phyloP scores from a whole-genome alignment of 2,329 filamentous ascomycete species.

The Pyrenophora graminea region DNA sequence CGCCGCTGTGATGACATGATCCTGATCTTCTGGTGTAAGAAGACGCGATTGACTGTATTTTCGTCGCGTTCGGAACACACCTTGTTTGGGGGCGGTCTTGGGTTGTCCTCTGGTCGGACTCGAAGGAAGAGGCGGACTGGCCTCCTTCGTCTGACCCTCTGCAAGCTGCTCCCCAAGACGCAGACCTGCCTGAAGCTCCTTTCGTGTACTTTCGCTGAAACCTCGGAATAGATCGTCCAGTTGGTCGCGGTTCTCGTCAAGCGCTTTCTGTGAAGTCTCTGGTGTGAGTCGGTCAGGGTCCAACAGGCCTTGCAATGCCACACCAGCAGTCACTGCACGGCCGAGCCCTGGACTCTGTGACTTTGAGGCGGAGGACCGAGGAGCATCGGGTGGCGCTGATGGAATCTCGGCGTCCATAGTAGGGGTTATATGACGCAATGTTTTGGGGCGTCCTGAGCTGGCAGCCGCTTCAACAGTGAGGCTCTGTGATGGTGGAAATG shows the following conservation, averaged over 20 bases:
- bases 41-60: slow-evolving; percentile 37
- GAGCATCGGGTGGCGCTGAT: slow-evolving; percentile 37
- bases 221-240: slow-evolving; percentile 47
- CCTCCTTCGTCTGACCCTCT: slow-evolving; percentile 21
- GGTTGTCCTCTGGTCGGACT: slow-evolving; percentile 23
- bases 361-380: slow-evolving; percentile 25
- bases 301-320: slow-evolving; percentile 45
- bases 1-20: slow-evolving; percentile 22
- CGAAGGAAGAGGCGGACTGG: slow-evolving; percentile 21
- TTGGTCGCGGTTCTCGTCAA: slow-evolving; percentile 27
- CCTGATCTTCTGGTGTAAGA: slow-evolving; percentile 43
- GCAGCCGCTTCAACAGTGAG: slow-evolving; percentile 5
- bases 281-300: slow-evolving; percentile 39
- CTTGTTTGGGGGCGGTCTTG: slow-evolving; percentile 16
- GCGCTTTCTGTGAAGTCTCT: slow-evolving; percentile 27
- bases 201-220: slow-evolving; percentile 46
- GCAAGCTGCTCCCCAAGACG: slow-evolving; percentile 47
- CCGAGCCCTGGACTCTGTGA: slow-evolving; percentile 39
- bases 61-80: slow-evolving; percentile 29
- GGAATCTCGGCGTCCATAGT: slow-evolving; percentile 32
- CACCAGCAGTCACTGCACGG: slow-evolving; percentile 45
- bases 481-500: slow-evolving; percentile 11
- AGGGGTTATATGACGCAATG: slow-evolving; percentile 36
- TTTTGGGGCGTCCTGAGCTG: slow-evolving; percentile 19
- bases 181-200: slow-evolving; percentile 45